Evolutionary conservation across 2,329 filamentous ascomycete genomes (phyloP), one percentile per base, ranked within the genome.

Genomic region (Cladosporium sp.): DNA sequence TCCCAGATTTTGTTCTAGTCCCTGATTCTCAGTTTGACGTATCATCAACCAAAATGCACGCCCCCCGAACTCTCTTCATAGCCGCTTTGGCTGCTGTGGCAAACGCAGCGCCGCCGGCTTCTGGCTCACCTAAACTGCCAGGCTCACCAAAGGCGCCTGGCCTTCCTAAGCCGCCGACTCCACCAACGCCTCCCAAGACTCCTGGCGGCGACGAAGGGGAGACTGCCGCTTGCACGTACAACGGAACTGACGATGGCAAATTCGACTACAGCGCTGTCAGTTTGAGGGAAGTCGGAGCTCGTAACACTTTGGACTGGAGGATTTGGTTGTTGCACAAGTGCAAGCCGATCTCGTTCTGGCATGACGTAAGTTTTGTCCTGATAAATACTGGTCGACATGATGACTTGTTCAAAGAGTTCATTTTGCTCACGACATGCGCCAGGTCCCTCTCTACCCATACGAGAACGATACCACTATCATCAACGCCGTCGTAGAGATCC

Each of bases 401-500:
- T 4, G 15, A 14, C 7, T n/a, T 34, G 7, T 32, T 30, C 15
- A 8, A 5, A 3, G 24, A 18, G 18, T 32, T 2, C 26, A 4
- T 4, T 7, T 32, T 15, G 14, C 52, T 55, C 10, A 55, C n/a
- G 10, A 14, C 2, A 18, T 32, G 4, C 14, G 4, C n/a, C 32
- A 55, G 52, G 52, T 55, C 15, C 95, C 95, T 70, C 92, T 99
- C 74, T 99, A 93, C 80, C 94, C 94, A 88, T 97, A 98, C 81
- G 86, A 91, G 82, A 91, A 97, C 85, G 88, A 97, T 87, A 96
- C 90, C 74, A 64, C 34, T 3, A 85, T 98, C 80, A 87, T 99
- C 78, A 99, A 99, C 90, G 99, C 98, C 95, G 81, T 99, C 71
- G 95, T 99, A 76, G 95, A 99, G 90, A 97, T 99, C 77, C 95